phyloP scores from a whole-genome alignment of 1,284 basidiomycete species.

The Sutorius eximius region DNA sequence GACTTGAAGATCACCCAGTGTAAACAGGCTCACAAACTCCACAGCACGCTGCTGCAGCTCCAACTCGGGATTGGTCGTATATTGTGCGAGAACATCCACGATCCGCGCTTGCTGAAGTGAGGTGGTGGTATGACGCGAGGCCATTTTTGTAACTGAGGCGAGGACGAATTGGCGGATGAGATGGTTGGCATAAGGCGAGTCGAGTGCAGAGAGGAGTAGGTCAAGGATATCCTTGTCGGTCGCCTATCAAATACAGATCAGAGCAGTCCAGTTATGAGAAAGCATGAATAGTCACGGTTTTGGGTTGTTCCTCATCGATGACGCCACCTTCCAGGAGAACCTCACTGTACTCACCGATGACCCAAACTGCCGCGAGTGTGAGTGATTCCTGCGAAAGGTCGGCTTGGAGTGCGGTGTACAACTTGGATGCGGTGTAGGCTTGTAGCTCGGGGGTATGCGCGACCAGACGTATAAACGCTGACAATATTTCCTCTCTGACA shows the following conservation, averaged over 20 bases:
- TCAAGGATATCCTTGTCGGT: conserved; percentile 85
- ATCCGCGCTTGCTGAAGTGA: conserved; percentile 76
- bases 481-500: conserved; percentile 94
- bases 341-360: conserved; percentile 97
- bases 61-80: conserved; percentile 84
- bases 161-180: conserved; percentile 92
- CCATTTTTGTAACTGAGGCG: conserved; percentile 88
- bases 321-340: conserved; percentile 85
- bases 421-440: conserved; percentile 90
- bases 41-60: conserved; percentile 96
- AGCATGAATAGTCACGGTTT: conserved; percentile 48
- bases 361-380: conserved; percentile 92
- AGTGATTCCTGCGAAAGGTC: conserved; percentile 98
- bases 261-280: neutral
- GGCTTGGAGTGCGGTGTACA: conserved; percentile 84
- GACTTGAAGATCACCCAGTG: conserved; percentile 71
- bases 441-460: conserved; percentile 98
- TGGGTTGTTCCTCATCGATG: conserved; percentile 85
- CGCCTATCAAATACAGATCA: conserved; percentile 45
- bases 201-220: conserved; percentile 82
- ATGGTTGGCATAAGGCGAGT: conserved; percentile 93
- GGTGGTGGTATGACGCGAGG: conserved; percentile 70
- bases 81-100: conserved; percentile 71
- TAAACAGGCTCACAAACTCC: conserved; percentile 88
- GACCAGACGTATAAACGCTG: conserved; percentile 93